Conservation (phyloP, 1,139 yeast genomes). For the Hyphopichia wangnamkhiaoensis region DNA sequence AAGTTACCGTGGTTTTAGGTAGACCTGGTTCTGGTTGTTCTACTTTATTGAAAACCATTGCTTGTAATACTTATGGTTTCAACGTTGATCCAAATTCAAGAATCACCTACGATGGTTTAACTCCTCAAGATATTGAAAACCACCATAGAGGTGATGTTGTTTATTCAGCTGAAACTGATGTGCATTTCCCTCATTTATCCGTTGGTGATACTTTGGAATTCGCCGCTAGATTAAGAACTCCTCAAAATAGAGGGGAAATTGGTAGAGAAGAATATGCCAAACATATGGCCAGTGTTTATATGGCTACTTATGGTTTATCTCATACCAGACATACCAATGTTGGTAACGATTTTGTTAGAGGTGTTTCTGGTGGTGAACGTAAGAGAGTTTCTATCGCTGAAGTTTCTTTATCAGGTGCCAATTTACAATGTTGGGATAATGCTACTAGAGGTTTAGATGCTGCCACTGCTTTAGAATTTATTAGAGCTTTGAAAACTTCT, state of each 20-base stretch:
- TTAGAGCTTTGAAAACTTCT: slow-evolving; percentile 63
- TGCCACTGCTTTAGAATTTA: slow-evolving; percentile 69
- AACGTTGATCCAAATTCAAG: slow-evolving; percentile 27
- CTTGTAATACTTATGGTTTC: slow-evolving; percentile 39
- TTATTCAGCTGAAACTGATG: slow-evolving; percentile 54
- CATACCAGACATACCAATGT: slow-evolving; percentile 37
- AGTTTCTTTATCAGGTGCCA: slow-evolving; percentile 38
- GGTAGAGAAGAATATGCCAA: slow-evolving; percentile 41
- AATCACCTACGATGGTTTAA: slow-evolving; percentile 50
- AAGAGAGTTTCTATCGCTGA: slow-evolving; percentile 49
- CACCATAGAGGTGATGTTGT: slow-evolving; percentile 50
- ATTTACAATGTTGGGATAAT: slow-evolving; percentile 60
- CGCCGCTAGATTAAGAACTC: slow-evolving; percentile 45
- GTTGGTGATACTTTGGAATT: slow-evolving; percentile 53
- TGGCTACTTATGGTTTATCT: slow-evolving; percentile 43
- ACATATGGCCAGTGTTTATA: slow-evolving; percentile 43
- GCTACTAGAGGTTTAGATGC: slow-evolving; percentile 65
- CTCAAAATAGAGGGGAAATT: slow-evolving; percentile 39
- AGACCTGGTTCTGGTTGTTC: slow-evolving; percentile 43
- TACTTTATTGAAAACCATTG: slow-evolving; percentile 34
- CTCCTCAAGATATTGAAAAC: slow-evolving; percentile 47
- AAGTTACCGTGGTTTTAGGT: slow-evolving; percentile 37
- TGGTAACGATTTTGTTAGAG: slow-evolving; percentile 39
- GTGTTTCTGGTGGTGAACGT: slow-evolving; percentile 48
- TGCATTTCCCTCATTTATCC: slow-evolving; percentile 53